phyloP scores from a whole-genome alignment of 73 alveolate species.

The Tetrahymena borealis region DNA sequence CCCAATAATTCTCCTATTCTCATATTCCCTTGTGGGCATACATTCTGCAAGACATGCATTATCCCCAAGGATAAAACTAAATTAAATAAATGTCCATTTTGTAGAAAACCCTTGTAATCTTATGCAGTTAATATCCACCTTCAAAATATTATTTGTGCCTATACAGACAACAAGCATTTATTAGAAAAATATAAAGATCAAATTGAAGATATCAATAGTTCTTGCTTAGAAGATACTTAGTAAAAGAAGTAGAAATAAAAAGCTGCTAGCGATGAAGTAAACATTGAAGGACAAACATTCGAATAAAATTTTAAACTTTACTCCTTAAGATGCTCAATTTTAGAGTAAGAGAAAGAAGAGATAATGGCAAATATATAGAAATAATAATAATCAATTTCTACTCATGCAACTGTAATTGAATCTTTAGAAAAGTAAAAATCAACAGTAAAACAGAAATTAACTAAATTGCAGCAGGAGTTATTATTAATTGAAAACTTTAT shows the following conservation, averaged over 20 bases:
- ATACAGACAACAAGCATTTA: constrained; percentile 8
- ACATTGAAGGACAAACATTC: not conserved
- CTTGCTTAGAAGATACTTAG: not conserved
- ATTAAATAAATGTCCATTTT: constrained; percentile 56
- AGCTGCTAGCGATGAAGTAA: not conserved
- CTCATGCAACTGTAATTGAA: constrained; percentile 11
- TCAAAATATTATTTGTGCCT: constrained; percentile 53
- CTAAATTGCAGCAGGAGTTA: not conserved
- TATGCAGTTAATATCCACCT: constrained; percentile 69
- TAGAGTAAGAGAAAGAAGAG: not conserved
- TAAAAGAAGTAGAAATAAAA: not conserved
- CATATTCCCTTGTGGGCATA: constrained; percentile 80
- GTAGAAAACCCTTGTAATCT: constrained; percentile 48
- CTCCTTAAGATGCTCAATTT: not conserved
- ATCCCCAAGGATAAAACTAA: constrained; percentile 33
- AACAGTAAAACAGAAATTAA: not conserved
- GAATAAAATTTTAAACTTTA: constrained; percentile 13
- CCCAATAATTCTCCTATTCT: constrained; percentile 66
- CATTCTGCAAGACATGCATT: constrained; percentile 65
- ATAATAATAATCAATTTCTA: not conserved
- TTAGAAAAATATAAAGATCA: not conserved
- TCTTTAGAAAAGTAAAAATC: not conserved
- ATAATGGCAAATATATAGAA: not conserved
- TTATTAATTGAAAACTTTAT: not conserved
- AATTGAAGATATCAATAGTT: not conserved